Evolutionary conservation across 148 eudicot species (phyloP).

Genomic region (Selenicereus undatus): DNA sequence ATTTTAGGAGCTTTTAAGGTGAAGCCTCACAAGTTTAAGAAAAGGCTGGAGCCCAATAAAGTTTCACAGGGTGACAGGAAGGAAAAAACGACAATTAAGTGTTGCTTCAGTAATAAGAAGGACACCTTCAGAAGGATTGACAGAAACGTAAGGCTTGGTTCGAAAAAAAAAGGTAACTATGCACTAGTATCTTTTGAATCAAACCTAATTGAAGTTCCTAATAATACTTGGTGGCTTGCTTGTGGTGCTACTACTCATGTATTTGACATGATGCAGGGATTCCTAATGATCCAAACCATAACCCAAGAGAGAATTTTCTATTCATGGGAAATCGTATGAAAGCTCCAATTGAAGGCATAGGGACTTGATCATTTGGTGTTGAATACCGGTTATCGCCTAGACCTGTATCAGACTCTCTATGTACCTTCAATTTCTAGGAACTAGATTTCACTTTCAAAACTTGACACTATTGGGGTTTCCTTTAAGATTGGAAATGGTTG

Average conservation of each 20-base stretch:
- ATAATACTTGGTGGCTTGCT: constrained; percentile 15
- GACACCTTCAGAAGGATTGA: not conserved
- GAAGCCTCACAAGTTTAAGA: not conserved
- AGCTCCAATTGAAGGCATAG: constrained; percentile 22
- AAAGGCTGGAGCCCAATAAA: not conserved
- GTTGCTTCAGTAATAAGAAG: not conserved
- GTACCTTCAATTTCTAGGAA: constrained; percentile 24
- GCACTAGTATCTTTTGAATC: not conserved
- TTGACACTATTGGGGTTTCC: constrained; percentile 10
- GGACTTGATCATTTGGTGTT: constrained; percentile 25
- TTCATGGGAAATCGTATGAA: constrained; percentile 29
- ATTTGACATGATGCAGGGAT: constrained; percentile 17
- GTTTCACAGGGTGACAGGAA: not conserved
- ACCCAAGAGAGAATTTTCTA: constrained; percentile 8
- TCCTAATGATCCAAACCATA: constrained; percentile 5
- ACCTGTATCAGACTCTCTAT: constrained; percentile 13
- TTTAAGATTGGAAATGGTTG: constrained; percentile 18
- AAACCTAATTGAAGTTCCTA: not conserved
- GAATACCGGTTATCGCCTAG: constrained; percentile 13
- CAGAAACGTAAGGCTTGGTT: not conserved
- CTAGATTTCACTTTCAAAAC: constrained; percentile 18
- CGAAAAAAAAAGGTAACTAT: not conserved
- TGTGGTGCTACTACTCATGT: constrained; percentile 9
- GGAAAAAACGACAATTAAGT: not conserved
- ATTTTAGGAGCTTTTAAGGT: not conserved